These are phyloP conservation scores for Naematelia encephala DNA, from an alignment of 768 basidiomycete species.

Conservation along the genomic window DNA sequence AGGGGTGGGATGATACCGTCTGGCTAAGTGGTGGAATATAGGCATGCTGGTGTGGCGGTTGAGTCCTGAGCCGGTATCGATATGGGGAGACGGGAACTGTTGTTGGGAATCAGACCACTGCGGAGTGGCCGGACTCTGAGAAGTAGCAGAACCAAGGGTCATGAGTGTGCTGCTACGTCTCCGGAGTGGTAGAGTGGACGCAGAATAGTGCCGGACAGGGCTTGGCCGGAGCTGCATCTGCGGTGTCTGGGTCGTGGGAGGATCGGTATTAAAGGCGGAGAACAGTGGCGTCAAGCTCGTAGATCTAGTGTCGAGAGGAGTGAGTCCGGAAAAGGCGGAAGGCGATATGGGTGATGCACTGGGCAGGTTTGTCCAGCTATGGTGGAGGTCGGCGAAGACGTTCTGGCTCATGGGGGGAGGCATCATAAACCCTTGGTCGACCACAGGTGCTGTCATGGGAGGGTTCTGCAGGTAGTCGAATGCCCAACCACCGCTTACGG, in stretches of 20 bases:
- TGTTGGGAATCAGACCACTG: neutral
- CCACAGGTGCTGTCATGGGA: neutral
- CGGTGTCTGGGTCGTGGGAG: neutral
- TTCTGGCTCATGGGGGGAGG: too few species aligned
- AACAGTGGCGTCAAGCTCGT: neutral
- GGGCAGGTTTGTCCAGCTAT: neutral
- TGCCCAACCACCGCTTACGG: neutral
- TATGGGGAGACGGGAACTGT: neutral
- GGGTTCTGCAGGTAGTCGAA: neutral
- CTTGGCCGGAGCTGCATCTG: neutral
- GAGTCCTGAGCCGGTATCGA: neutral
- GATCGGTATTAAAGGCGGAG: neutral
- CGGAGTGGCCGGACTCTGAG: neutral
- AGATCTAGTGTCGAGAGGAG: neutral
- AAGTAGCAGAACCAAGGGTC: neutral
- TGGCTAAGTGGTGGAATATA: neutral
- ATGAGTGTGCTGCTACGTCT: neutral
- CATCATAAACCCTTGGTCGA: neutral
- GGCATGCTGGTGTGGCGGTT: neutral
- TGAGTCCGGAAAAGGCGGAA: neutral
- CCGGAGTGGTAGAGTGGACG: neutral
- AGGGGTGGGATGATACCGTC: slow-evolving; percentile 11
- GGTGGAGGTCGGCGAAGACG: neutral
- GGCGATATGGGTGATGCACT: neutral
- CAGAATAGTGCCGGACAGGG: neutral